Evolutionary conservation across 768 basidiomycete genomes (phyloP).

Genomic region (Leccinum broughii): DNA sequence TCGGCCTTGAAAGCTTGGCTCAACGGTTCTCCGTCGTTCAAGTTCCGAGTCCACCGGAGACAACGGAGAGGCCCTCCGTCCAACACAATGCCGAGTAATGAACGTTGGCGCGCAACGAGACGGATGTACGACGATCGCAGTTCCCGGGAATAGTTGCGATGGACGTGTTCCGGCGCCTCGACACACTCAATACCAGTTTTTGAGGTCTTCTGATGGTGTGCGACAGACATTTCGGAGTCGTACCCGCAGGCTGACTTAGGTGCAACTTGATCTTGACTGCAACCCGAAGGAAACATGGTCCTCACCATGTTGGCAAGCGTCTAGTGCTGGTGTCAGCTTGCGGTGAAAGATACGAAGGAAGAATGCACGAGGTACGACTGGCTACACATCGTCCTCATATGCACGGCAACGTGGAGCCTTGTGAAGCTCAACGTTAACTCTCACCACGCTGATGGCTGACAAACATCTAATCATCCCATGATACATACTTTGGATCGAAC

Average conservation of each 20-base stretch:
- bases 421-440: neutral
- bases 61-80: too few relatives aligned
- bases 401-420: neutral
- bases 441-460: neutral
- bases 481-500: neutral
- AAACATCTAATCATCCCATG: neutral
- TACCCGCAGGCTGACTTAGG: too few relatives aligned
- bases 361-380: too few relatives aligned
- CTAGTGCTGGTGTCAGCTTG: neutral
- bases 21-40: too few relatives aligned
- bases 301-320: neutral
- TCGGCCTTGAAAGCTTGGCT: too few relatives aligned
- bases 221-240: neutral
- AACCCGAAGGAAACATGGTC: too few relatives aligned
- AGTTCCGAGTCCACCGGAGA: too few relatives aligned
- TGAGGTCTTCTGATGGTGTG: neutral
- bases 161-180: neutral
- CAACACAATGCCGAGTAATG: too few relatives aligned
- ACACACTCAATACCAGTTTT: neutral
- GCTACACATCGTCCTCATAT: neutral
- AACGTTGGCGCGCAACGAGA: conserved; percentile 42
- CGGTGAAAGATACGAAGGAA: neutral
- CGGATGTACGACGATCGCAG: too few relatives aligned
- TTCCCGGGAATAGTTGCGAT: neutral
- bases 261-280: neutral